Percentiles rank a stretch among this genome's conserved stretches.
Conservation (phyloP, 2,329 filamentous ascomycete genomes). For the Ceratocystis harringtonii region DNA sequence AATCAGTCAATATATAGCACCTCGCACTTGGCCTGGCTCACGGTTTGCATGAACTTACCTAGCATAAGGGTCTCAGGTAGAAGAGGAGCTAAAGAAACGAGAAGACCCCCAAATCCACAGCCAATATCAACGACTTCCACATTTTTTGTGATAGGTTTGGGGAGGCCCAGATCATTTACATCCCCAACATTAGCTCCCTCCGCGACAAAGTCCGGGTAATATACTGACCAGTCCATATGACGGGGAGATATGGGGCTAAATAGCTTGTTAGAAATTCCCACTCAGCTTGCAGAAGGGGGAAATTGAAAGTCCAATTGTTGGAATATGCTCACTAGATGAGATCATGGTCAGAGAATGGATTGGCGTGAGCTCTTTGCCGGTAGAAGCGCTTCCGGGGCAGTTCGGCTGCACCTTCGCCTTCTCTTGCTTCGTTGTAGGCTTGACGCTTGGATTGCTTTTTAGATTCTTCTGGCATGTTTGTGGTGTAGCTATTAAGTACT, state of each 20-base stretch:
- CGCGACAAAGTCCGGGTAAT: conserved; percentile 61
- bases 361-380: conserved; percentile 88
- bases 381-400: conserved; percentile 93
- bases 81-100: conserved; percentile 69
- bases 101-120: conserved; percentile 84
- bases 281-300: not conserved
- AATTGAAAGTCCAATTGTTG: too few species aligned
- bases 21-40: not conserved
- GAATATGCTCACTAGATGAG: conserved; percentile 58
- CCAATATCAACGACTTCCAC: conserved; percentile 94
- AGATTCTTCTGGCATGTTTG: conserved; percentile 22
- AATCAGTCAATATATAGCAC: not conserved
- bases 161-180: conserved; percentile 9
- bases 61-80: conserved; percentile 72
- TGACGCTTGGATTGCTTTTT: conserved; percentile 52
- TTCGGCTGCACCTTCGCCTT: conserved; percentile 34
- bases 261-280: conserved; percentile 10
- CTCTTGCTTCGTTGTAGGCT: conserved; percentile 37
- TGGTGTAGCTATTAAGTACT: not conserved
- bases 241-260: conserved; percentile 59
- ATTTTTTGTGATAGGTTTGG: conserved; percentile 31
- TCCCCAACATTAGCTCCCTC: conserved; percentile 20
- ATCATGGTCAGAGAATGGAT: conserved; percentile 90
- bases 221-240: conserved; percentile 79
- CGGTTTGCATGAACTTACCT: conserved; percentile 36